A percentile compares a stretch with the other conserved stretches of the same genome.
These are phyloP conservation scores for Agrostemma githago DNA, from an alignment of 148 eudicot genomes.

Conservation along the genomic window DNA sequence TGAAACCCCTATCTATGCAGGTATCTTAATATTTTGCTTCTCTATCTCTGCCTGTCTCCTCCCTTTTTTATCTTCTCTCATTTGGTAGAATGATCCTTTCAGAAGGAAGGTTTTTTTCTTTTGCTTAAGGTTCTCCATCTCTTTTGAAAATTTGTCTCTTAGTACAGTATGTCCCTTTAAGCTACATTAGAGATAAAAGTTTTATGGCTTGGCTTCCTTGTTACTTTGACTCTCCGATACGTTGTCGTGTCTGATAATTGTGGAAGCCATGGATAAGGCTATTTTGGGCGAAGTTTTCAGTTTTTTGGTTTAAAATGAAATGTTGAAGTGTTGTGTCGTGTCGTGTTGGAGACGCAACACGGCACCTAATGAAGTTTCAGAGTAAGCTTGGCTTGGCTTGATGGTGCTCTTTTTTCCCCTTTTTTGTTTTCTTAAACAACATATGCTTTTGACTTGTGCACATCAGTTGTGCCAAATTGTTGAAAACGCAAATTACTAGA, in stretches of 20 bases:
- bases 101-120: not conserved
- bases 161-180: not conserved
- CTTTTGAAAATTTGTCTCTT: not conserved
- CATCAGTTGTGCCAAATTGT: not conserved
- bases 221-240: too few species aligned
- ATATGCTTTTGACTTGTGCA: not conserved
- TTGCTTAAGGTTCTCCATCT: not conserved
- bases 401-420: not conserved
- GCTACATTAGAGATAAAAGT: not conserved
- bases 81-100: not conserved
- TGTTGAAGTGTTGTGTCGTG: too few species aligned
- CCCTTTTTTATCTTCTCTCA: not conserved
- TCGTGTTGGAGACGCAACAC: too few species aligned
- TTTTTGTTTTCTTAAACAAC: not conserved
- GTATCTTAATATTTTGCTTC: conserved; percentile 28
- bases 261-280: too few species aligned
- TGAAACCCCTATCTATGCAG: conserved; percentile 97
- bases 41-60: not conserved
- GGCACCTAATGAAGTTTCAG: too few species aligned
- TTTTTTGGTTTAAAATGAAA: too few species aligned
- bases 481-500: not conserved
- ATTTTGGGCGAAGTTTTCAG: too few species aligned
- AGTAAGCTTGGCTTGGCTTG: not conserved
- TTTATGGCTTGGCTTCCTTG: not conserved
- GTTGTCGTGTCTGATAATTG: too few species aligned